These are phyloP conservation scores for Penicillium decumbens DNA, from an alignment of 2,329 filamentous ascomycete species.

Conservation along the genomic window DNA sequence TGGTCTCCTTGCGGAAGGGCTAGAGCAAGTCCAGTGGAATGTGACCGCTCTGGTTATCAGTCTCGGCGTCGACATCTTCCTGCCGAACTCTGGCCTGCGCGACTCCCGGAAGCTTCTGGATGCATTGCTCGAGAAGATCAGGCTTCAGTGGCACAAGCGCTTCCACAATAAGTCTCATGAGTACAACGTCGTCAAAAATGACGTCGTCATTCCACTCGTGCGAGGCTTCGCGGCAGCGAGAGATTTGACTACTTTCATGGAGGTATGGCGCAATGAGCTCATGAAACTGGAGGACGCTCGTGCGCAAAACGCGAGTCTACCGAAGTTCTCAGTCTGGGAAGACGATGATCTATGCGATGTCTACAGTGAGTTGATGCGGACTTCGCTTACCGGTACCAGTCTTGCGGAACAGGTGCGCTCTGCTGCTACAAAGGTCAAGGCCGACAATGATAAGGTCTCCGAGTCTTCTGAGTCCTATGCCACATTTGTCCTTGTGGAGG, in stretches of 20 bases:
- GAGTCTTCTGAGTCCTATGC: slow-evolving; percentile 30
- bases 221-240: slow-evolving; percentile 40
- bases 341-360: slow-evolving; percentile 41
- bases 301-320: slow-evolving; percentile 17
- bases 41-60: slow-evolving; percentile 41
- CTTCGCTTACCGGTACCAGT: slow-evolving; percentile 28
- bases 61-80: slow-evolving; percentile 41
- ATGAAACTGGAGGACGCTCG: slow-evolving; percentile 34
- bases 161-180: slow-evolving; percentile 12
- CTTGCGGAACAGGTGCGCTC: slow-evolving; percentile 30
- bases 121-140: slow-evolving; percentile 35
- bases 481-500: slow-evolving; percentile 35
- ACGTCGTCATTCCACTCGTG: slow-evolving; percentile 39
- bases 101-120: slow-evolving; percentile 36
- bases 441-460: slow-evolving; percentile 27
- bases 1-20: slow-evolving; percentile 33
- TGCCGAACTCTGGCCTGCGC: slow-evolving; percentile 42
- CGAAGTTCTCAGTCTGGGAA: slow-evolving; percentile 42
- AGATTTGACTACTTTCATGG: slow-evolving; percentile 38
- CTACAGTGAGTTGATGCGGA: slow-evolving; percentile 34
- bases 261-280: slow-evolving; percentile 41
- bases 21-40: slow-evolving; percentile 38
- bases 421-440: slow-evolving; percentile 27
- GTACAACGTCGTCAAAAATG: slow-evolving; percentile 35
- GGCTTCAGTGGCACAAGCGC: slow-evolving; percentile 29